phyloP scores from a whole-genome alignment of 202 grass and related monocot species.

The Saccharum hybrid region DNA sequence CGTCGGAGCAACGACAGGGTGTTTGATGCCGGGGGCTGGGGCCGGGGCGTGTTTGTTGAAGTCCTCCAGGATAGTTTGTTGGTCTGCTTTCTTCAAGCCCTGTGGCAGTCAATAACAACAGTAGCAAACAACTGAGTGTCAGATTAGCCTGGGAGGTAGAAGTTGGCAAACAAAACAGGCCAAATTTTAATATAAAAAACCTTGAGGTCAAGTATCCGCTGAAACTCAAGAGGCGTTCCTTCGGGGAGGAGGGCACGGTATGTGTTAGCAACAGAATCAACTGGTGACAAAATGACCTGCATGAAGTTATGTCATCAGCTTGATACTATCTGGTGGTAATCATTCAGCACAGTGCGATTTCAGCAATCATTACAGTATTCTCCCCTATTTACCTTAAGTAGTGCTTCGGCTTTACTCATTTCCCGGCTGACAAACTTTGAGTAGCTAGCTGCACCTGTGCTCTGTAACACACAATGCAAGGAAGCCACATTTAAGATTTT shows the following conservation, averaged over 20 bases:
- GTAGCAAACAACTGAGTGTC: constrained; percentile 5
- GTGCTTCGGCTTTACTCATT: constrained; percentile 99
- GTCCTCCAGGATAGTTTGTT: constrained; percentile 92
- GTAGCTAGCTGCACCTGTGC: constrained; percentile 72
- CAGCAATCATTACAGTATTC: constrained; percentile 23
- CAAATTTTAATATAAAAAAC: constrained; percentile 41
- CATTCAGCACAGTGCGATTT: constrained; percentile 18
- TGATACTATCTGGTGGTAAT: constrained; percentile 18
- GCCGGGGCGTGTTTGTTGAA: constrained; percentile 84
- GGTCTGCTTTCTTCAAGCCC: constrained; percentile 98
- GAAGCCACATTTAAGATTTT: constrained; percentile 20
- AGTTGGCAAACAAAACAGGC: constrained; percentile 1
- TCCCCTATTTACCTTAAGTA: constrained; percentile 78
- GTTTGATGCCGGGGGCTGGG: constrained; percentile 69
- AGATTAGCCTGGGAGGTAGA: not conserved
- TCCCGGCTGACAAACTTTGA: constrained; percentile 98
- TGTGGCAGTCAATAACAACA: constrained; percentile 39
- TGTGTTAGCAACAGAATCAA: constrained; percentile 97
- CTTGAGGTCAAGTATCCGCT: constrained; percentile 98
- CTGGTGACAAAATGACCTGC: constrained; percentile 97
- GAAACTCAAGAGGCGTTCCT: constrained; percentile 89
- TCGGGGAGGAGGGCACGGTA: constrained; percentile 88
- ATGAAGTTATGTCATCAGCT: constrained; percentile 32
- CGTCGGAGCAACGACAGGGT: constrained; percentile 59
- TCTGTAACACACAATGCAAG: constrained; percentile 57